A percentile compares a stretch with the other conserved stretches of the same genome.
phyloP scores from a whole-genome alignment of 257 asterid genomes.

The Scutellaria minor region DNA sequence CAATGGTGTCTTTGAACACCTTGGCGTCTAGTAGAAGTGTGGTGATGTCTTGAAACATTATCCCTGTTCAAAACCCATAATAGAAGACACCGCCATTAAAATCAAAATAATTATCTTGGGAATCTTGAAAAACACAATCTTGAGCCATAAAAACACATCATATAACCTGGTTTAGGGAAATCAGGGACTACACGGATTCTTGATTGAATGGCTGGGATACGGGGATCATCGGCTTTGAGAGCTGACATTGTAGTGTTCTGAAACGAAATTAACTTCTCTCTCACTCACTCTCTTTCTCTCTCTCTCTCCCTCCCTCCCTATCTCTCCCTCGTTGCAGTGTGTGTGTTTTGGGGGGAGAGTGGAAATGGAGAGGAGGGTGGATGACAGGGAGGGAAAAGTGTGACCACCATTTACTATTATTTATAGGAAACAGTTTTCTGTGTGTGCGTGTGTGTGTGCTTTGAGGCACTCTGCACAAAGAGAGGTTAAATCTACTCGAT shows the following conservation, averaged over 20 bases:
- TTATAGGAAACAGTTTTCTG: not conserved
- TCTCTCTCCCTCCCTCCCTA: too few species aligned
- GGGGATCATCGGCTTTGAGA: slow-evolving; percentile 65
- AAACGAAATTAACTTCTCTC: not conserved
- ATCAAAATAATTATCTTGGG: not conserved
- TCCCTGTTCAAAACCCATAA: slow-evolving; percentile 50
- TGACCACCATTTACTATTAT: too few species aligned
- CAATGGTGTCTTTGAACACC: slow-evolving; percentile 78
- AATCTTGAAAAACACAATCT: slow-evolving; percentile 5
- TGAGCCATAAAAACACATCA: not conserved
- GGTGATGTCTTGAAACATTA: slow-evolving; percentile 90
- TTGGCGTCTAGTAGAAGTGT: slow-evolving; percentile 76
- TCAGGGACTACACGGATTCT: slow-evolving; percentile 81
- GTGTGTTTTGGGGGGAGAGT: too few species aligned
- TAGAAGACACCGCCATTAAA: not conserved
- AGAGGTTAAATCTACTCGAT: slow-evolving; percentile 28
- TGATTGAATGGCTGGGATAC: slow-evolving; percentile 74
- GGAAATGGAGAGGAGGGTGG: slow-evolving; percentile 7
- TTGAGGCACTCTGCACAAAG: slow-evolving; percentile 26
- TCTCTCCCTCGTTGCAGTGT: too few species aligned
- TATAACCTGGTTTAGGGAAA: slow-evolving; percentile 73
- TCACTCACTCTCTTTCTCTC: too few species aligned
- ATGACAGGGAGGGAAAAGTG: not conserved
- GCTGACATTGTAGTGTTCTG: slow-evolving; percentile 55
- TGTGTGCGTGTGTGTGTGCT: not conserved